Base-by-base conservation (phyloP, 2,329 filamentous ascomycete genomes). In the Fusarium cyanostomum region DNA sequence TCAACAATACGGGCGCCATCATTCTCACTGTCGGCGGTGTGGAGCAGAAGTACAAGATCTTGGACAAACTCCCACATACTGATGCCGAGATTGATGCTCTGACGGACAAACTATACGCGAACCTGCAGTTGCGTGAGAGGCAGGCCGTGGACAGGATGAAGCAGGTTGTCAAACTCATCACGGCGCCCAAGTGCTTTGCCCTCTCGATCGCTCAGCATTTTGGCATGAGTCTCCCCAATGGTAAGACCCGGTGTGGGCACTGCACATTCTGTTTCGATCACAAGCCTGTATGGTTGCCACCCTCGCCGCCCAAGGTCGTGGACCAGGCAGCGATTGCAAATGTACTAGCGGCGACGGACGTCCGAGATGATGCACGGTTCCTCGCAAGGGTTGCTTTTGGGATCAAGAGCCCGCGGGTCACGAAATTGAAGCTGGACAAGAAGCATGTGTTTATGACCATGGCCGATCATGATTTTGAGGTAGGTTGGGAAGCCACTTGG, bases 331-430 rank as follows among this genome's bases (percentile, higher is more conserved):
- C 75, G 0, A 81, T 88, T 42, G 54, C 71, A 7, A 71, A 67
- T 2, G 73, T 89, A 0, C 72, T 89, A 2, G 59, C 71, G 0
- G 75, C 71, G 0, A 80, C 82, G 11, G 64, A 73, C 1, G 79
- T 81, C 1, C 77, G 84, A 3, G 83, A 89, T 42, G 86, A 89
- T 68, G 78, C 86, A 3, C 73, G 86, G 11, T 84, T 87, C 62
- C 74, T 89, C 26, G 84, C 87, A 0, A 79, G 83, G 16, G 74
- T 89, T 5, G 86, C 86, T 0, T 89, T 88, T 69, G 87, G 87
- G 0, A 88, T 89, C 68, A 78, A 77, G 39, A 89, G 84, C 63
- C 87, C 86, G 0, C 74, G 85, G 1, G 78, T 86, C 1, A 78
- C 73, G 6, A 71, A 75, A 33, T 69, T 86, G 49, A 84, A 81